Evolutionary conservation across 768 basidiomycete genomes (phyloP), one percentile per base, ranked within the genome.

Genomic region (Porpolomopsis calyptriformis): DNA sequence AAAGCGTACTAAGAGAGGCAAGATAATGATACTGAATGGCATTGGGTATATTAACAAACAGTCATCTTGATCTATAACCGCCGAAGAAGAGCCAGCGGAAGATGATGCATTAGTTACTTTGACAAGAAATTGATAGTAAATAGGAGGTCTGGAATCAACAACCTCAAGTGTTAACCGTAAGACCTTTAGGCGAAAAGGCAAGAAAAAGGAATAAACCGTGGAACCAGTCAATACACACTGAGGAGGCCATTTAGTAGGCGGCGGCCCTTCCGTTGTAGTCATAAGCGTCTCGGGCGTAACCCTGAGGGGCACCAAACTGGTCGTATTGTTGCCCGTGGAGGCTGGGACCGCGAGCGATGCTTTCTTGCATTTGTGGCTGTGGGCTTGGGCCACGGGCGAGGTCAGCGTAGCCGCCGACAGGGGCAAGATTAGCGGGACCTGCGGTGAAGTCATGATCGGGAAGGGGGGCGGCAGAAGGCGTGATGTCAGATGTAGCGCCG

Each of bases 381-480:
- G 81, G 77, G 62, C 77, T 83, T 7, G 79, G 68, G 25, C 83
- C 86, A 50, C 86, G 82, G 46, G 84, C 73, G 39, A 88, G 72
- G 59, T 89, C 85, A 39, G 85, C 87, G 55, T 90, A 90, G 18
- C 84, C 85, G 47, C 83, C 85, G 46, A 84, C 77, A 20, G 83
- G 77, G 11, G 79, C 77, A 37, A 80, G 69, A 41, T 65, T 57
- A 12, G 70, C 51, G 20, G 78, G 57, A 20, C 77, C 78, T 44
- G 82, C 72, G 26, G 84, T 85, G 60, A 85, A 86, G 60, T 89
- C 86, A 57, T 87, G 85, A 14, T 85, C 75, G 33, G 78, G 81
- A 38, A 83, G 58, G 38, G 72, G 71, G 47, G 65, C 20, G 14
- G 24, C 33, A 43, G 43, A 45, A 49, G 66, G 59, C 18, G 63